phyloP scores from a whole-genome alignment of 306 rosid genomes.

The Quercus suber region DNA sequence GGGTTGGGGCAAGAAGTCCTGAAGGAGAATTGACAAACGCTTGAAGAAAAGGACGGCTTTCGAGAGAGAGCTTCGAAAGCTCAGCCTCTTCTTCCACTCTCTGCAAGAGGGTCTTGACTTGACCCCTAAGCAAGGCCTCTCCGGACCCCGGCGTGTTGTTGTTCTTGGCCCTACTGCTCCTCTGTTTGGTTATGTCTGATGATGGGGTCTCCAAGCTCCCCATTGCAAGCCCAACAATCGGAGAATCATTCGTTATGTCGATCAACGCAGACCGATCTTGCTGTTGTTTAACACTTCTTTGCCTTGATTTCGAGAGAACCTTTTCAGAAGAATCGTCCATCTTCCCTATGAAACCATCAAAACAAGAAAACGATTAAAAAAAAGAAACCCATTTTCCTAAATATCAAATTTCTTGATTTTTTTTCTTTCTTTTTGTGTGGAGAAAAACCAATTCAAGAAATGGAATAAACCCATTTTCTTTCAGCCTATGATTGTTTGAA shows the following conservation, averaged over 20 bases:
- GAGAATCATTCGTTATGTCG: constrained; percentile 89
- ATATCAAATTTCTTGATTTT: not conserved
- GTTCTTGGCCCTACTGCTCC: constrained; percentile 45
- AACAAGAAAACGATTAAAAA: not conserved
- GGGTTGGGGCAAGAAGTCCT: constrained; percentile 79
- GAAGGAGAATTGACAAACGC: constrained; percentile 46
- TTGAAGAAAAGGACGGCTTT: constrained; percentile 45
- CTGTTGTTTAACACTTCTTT: constrained; percentile 41
- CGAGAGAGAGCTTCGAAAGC: constrained; percentile 55
- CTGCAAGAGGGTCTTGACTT: constrained; percentile 85
- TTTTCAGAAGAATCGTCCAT: constrained; percentile 51
- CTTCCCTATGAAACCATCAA: constrained; percentile 34
- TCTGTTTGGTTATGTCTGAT: constrained; percentile 40
- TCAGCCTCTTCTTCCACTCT: constrained; percentile 92
- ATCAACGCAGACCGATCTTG: constrained; percentile 63
- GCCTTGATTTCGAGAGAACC: constrained; percentile 42
- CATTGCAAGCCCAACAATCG: constrained; percentile 76
- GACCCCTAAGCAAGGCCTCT: constrained; percentile 87
- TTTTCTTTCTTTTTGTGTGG: not conserved
- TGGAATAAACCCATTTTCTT: not conserved
- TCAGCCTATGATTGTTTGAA: not conserved
- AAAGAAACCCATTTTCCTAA: not conserved
- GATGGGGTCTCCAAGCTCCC: constrained; percentile 56
- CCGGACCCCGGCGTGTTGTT: constrained; percentile 76
- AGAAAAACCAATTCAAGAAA: not conserved